Base-by-base conservation (phyloP, 176 grass and related monocot species). In the Eremochloa ophiuroides region DNA sequence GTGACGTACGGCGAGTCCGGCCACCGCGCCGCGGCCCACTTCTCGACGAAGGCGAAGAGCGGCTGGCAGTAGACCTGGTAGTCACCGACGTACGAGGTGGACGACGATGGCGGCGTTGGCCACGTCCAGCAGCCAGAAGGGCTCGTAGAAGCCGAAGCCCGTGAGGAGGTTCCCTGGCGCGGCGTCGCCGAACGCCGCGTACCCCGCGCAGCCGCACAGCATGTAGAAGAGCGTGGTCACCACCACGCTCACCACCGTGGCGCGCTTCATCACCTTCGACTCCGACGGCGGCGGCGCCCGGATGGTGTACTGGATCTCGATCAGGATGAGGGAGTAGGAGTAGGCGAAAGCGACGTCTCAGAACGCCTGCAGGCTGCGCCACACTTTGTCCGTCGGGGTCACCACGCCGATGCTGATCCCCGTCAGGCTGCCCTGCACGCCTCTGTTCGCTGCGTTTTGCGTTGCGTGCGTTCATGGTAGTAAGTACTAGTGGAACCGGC, bases 331-430 rank as follows among this genome's bases (percentile, higher is more conserved):
- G 1, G 93, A 95, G 90, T 91, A 97, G 71, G 94, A 97, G 86
- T 93, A 97, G 59, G 94, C 94, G 67, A 93, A 97, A 66, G 94
- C 94, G 76, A 97, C 91, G 66, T 93, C 88, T 9, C 94, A 91
- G 39, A 97, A 97, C 62, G 94, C 94, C 83, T 97, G 94, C 20
- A 93, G 80, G 72, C 88, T 97, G 20, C 88, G 83, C 94, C 94
- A 97, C 53, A 97, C 81, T 62, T 97, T 97, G 73, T 91, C 86
- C 37, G 64, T 87, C 16, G 89, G 84, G 2, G 84, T 89, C 16
- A 93, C 86, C 8, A 37, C 82, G 22, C 87, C 94, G 77, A 97
- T 82, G 79, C 87, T 94, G 46, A 97, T 94, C n/a, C 94, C 94
- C 5, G 91, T 97, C 65, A 97, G 60, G 81, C 94, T 97, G 14